Conservation (phyloP, 257 asterid genomes). For the Fraxinus quadrangulata region DNA sequence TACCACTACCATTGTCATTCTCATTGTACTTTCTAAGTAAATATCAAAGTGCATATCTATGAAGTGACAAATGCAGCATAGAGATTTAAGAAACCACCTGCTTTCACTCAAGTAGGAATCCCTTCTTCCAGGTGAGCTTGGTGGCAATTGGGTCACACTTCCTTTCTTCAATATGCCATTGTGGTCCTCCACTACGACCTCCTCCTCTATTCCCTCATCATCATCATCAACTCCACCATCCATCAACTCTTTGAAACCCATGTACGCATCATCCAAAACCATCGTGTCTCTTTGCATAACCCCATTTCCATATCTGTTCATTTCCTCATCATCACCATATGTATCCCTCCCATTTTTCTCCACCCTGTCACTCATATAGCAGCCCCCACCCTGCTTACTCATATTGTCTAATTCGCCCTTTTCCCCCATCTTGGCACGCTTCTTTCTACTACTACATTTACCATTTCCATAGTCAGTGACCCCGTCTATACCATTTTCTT, state of each 20-base stretch:
- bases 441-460: slow-evolving; percentile 37
- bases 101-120: slow-evolving; percentile 86
- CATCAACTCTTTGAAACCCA: slow-evolving; percentile 55
- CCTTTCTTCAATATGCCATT: slow-evolving; percentile 28
- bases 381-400: slow-evolving; percentile 24
- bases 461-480: slow-evolving; percentile 24
- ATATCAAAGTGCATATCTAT: background rate
- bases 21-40: background rate
- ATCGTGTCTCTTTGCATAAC: slow-evolving; percentile 32
- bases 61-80: background rate
- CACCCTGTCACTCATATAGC: slow-evolving; percentile 17
- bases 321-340: slow-evolving; percentile 21
- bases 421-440: slow-evolving; percentile 51
- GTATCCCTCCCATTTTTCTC: slow-evolving; percentile 14
- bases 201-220: slow-evolving; percentile 41
- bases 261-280: slow-evolving; percentile 35
- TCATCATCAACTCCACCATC: slow-evolving; percentile 47
- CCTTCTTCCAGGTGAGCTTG: slow-evolving; percentile 42
- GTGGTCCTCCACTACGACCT: slow-evolving; percentile 20
- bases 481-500: slow-evolving; percentile 34
- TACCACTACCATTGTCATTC: background rate
- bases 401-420: slow-evolving; percentile 22
- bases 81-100: slow-evolving; percentile 46
- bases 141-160: slow-evolving; percentile 24
- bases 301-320: slow-evolving; percentile 32